These are phyloP conservation scores for Arachis hypogaea DNA, from an alignment of 306 rosid species.

Conservation along the genomic window DNA sequence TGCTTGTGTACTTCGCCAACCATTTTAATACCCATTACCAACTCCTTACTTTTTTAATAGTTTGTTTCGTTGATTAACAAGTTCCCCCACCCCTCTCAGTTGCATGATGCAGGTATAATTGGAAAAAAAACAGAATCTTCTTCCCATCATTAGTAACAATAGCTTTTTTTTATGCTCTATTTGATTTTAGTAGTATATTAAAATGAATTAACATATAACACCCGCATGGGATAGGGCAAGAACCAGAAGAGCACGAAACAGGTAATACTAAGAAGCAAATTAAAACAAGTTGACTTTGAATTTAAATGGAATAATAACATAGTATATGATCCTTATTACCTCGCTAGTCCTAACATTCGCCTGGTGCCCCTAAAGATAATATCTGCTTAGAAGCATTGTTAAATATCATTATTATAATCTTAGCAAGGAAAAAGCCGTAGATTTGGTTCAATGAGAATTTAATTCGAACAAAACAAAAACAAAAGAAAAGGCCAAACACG, in stretches of 20 bases:
- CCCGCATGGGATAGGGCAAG: conserved; percentile 6
- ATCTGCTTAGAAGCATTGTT: not conserved
- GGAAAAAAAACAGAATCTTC: not conserved
- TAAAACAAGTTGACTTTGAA: too few relatives aligned
- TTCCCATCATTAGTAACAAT: not conserved
- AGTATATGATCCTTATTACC: not conserved
- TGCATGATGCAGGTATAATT: not conserved
- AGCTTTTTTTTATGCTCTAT: not conserved
- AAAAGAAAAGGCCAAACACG: not conserved
- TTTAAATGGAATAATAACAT: too few relatives aligned
- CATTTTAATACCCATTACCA: not conserved
- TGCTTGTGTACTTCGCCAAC: not conserved
- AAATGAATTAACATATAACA: not conserved
- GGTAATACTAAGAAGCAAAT: too few relatives aligned
- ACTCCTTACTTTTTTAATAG: not conserved
- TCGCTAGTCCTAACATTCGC: not conserved
- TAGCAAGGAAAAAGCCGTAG: not conserved
- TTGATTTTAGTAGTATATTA: not conserved
- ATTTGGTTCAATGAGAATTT: not conserved
- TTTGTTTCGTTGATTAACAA: not conserved
- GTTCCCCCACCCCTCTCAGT: not conserved
- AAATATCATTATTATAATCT: not conserved
- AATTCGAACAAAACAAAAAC: not conserved
- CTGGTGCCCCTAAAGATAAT: not conserved
- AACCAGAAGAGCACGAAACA: conserved; percentile 12